Conservation (phyloP, 108 stramenopile species). For the Nannochloropsis gaditana region DNA sequence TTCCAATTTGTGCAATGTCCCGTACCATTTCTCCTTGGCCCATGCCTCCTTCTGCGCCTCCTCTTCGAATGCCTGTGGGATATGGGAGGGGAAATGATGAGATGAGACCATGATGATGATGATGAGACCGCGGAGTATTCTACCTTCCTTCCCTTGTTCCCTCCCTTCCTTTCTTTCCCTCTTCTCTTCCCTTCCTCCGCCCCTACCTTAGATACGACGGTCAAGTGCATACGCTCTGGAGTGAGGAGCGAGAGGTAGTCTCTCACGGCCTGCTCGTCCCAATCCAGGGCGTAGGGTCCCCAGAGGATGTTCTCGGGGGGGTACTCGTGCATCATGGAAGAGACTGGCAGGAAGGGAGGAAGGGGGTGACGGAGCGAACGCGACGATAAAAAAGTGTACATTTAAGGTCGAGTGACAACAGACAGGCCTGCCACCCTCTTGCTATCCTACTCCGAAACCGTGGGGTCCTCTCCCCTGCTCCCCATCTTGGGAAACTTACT, state of each 20-base stretch:
- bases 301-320: conserved; percentile 29
- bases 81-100: conserved; percentile 9
- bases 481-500: not conserved
- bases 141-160: not conserved
- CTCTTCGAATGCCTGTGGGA: conserved; percentile 1
- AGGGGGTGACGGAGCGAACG: not conserved
- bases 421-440: not conserved
- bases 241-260: conserved; percentile 30
- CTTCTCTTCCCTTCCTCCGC: not conserved
- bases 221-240: conserved; percentile 31
- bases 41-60: conserved; percentile 26
- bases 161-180: not conserved
- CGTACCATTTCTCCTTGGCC: conserved; percentile 44
- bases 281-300: conserved; percentile 10
- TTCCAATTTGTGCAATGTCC: conserved; percentile 37
- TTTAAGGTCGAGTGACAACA: not conserved
- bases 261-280: conserved; percentile 35
- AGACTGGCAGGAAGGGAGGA: not conserved
- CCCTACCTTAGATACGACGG: not conserved
- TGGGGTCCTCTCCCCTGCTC: not conserved
- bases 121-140: not conserved
- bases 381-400: not conserved
- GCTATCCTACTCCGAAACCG: not conserved
- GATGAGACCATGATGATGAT: not conserved
- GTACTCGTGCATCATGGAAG: not conserved